A percentile compares a stretch with the other conserved stretches of the same genome.
These are phyloP conservation scores for Nicotiana obtusifolia DNA, from an alignment of 257 asterid species.

Conservation along the genomic window DNA sequence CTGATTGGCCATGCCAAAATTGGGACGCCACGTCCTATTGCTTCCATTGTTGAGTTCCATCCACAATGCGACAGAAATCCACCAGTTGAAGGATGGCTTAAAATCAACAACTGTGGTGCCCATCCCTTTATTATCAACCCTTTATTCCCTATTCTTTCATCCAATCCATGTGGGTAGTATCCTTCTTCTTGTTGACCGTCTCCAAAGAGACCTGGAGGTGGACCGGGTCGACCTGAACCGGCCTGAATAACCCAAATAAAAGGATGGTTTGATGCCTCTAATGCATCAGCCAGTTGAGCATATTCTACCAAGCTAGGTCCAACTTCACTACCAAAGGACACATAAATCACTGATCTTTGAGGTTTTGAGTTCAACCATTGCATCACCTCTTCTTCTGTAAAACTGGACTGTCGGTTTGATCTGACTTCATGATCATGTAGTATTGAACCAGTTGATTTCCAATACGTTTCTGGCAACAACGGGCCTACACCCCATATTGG, in stretches of 20 bases:
- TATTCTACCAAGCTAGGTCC: slow-evolving; percentile 55
- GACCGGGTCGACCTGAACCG: slow-evolving; percentile 41
- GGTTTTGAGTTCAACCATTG: slow-evolving; percentile 60
- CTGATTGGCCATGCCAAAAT: slow-evolving; percentile 75
- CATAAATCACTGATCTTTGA: slow-evolving; percentile 46
- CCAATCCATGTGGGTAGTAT: slow-evolving; percentile 44
- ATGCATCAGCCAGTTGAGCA: slow-evolving; percentile 41
- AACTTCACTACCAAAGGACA: slow-evolving; percentile 74
- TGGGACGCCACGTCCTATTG: slow-evolving; percentile 55
- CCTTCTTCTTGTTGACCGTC: slow-evolving; percentile 28
- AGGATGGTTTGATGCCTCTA: slow-evolving; percentile 34
- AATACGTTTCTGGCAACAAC: slow-evolving; percentile 46
- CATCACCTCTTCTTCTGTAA: slow-evolving; percentile 48
- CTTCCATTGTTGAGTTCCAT: slow-evolving; percentile 70
- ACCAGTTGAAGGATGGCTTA: slow-evolving; percentile 60
- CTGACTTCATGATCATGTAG: slow-evolving; percentile 41
- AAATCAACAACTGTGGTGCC: slow-evolving; percentile 64
- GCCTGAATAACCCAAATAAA: slow-evolving; percentile 75
- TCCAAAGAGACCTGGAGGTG: slow-evolving; percentile 28
- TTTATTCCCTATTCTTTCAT: slow-evolving; percentile 39
- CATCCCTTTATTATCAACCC: slow-evolving; percentile 64
- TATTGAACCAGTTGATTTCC: slow-evolving; percentile 38
- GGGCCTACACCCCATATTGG: slow-evolving; percentile 60
- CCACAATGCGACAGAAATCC: slow-evolving; percentile 82
- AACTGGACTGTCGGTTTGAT: slow-evolving; percentile 44